Evolutionary conservation across 179 eudicot genomes (phyloP).

Genomic region (Silene vulgaris): DNA sequence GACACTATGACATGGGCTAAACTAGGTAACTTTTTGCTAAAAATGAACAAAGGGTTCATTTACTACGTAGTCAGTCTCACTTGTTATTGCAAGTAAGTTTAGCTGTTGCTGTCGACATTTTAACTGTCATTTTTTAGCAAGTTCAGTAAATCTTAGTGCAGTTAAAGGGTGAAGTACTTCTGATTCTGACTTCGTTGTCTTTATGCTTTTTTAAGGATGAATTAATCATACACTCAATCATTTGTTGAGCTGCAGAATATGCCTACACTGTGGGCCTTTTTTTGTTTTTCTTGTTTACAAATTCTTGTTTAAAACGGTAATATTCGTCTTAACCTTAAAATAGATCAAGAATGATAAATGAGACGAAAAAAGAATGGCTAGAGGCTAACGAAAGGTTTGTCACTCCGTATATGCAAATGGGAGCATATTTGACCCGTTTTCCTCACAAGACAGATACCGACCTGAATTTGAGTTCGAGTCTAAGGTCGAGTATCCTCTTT

Average conservation of each 20-base stretch:
- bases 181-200: neutral
- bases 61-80: neutral
- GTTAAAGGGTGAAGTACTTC: neutral
- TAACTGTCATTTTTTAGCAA: conserved; percentile 9
- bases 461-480: too few species aligned
- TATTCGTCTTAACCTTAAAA: too few species aligned
- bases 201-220: neutral
- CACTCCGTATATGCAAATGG: too few species aligned
- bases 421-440: too few species aligned
- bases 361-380: too few species aligned
- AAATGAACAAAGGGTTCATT: conserved; percentile 14
- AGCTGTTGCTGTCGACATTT: conserved; percentile 11
- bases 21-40: neutral
- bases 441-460: too few species aligned
- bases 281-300: too few species aligned
- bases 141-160: conserved; percentile 1
- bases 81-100: neutral
- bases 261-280: neutral
- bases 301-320: too few species aligned
- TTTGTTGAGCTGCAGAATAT: conserved; percentile 5
- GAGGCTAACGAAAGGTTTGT: too few species aligned
- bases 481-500: too few species aligned
- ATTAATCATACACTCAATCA: conserved; percentile 4
- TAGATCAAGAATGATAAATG: too few species aligned
- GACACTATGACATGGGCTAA: neutral